Evolutionary conservation across 2,329 filamentous ascomycete species (phyloP).

Genomic region (Mycogone perniciosa): DNA sequence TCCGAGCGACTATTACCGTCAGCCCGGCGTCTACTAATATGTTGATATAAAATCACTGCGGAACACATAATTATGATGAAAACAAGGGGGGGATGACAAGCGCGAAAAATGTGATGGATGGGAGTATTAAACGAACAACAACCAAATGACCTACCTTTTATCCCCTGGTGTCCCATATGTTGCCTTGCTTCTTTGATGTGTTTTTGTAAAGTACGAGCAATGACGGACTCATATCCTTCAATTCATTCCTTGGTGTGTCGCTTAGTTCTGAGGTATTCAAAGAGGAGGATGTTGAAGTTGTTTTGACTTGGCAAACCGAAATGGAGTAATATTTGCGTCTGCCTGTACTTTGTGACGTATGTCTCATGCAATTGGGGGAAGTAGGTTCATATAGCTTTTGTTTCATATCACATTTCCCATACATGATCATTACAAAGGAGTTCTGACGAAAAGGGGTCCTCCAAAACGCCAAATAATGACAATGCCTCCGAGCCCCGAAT

Average conservation of each 20-base stretch:
- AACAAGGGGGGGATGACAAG: not conserved
- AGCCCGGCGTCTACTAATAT: constrained; percentile 30
- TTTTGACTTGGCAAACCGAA: no score
- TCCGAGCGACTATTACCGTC: constrained; percentile 52
- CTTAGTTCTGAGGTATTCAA: no score
- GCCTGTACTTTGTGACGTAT: no score
- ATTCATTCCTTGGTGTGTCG: not conserved
- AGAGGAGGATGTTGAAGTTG: no score
- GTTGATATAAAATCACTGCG: not conserved
- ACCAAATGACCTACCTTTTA: not conserved
- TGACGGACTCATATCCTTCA: not conserved
- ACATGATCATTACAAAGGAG: no score
- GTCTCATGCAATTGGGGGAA: no score
- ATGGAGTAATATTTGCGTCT: no score
- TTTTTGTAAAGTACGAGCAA: not conserved
- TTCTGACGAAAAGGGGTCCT: no score
- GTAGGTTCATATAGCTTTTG: no score
- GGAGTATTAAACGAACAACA: not conserved
- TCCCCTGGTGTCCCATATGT: not conserved
- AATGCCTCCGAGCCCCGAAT: not conserved
- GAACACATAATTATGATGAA: not conserved
- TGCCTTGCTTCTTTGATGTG: constrained; percentile 1
- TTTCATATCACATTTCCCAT: no score
- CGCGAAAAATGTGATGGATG: not conserved
- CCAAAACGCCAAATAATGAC: not conserved